Conservation (phyloP, 495 filamentous ascomycete genomes). For the Oidiodendron maius region DNA sequence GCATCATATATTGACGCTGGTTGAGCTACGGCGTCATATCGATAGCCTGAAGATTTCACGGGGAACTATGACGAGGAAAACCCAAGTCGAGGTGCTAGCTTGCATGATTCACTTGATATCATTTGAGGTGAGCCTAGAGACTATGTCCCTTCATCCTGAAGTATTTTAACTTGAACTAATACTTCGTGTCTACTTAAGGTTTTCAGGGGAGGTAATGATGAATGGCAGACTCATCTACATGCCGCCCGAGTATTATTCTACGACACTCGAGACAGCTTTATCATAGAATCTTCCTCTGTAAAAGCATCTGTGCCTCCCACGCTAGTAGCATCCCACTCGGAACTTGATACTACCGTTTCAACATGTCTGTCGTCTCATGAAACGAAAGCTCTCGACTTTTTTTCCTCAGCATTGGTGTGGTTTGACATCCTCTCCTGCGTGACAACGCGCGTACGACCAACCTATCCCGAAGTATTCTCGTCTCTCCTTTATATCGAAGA, state of each 20-base stretch:
- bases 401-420: neutral
- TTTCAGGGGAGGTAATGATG: neutral
- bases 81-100: neutral
- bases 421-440: neutral
- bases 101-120: neutral
- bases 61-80: neutral
- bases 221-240: neutral
- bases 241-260: neutral
- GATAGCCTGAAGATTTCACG: neutral
- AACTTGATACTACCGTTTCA: neutral
- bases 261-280: too few species aligned
- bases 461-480: neutral
- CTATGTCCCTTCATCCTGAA: neutral
- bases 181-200: neutral
- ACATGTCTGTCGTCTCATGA: neutral
- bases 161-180: neutral
- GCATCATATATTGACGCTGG: neutral
- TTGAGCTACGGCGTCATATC: neutral
- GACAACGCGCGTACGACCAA: neutral
- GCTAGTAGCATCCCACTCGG: neutral
- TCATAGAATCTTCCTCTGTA: neutral
- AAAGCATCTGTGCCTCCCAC: neutral
- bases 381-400: neutral
- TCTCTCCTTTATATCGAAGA: neutral
- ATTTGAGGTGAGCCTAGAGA: neutral